A percentile compares a stretch with the other conserved stretches of the same genome.
Conservation (phyloP, 2,329 filamentous ascomycete species). For the Calonectria hongkongensis region DNA sequence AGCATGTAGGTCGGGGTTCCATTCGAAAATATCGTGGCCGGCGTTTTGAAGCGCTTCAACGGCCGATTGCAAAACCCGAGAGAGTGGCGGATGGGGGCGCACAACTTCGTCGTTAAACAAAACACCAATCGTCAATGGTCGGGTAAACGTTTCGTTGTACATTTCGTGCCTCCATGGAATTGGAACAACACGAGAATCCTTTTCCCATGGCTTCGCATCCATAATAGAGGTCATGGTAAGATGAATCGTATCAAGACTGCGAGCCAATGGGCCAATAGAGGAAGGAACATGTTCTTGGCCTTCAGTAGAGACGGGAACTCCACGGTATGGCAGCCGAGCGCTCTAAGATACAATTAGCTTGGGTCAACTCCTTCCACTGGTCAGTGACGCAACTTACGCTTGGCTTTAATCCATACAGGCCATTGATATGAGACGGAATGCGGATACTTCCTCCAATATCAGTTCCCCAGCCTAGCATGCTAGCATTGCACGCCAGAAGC, state of each 20-base stretch:
- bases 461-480: conserved; percentile 51
- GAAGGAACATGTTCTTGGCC: conserved; percentile 80
- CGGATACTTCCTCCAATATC: conserved; percentile 56
- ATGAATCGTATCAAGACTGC: conserved; percentile 65
- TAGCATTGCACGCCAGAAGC: conserved; percentile 45
- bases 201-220: conserved; percentile 69
- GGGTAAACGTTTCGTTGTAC: conserved; percentile 63
- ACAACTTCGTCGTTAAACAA: conserved; percentile 73
- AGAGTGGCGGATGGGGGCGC: conserved; percentile 71
- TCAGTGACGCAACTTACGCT: conserved; percentile 45
- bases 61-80: conserved; percentile 64
- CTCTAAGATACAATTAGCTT: conserved; percentile 62
- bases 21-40: conserved; percentile 73
- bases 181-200: conserved; percentile 72
- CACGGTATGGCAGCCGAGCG: conserved; percentile 73
- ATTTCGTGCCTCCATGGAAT: conserved; percentile 71
- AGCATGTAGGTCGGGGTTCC: conserved; percentile 70
- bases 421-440: conserved; percentile 53
- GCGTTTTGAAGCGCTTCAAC: conserved; percentile 62
- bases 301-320: conserved; percentile 76
- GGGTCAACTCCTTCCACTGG: accelerated
- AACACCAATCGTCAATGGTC: conserved; percentile 69
- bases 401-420: conserved; percentile 53
- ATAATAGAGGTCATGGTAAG: conserved; percentile 69
- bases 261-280: conserved; percentile 75